phyloP scores from a whole-genome alignment of 441 rosid species.

The Eutrema salsugineum region DNA sequence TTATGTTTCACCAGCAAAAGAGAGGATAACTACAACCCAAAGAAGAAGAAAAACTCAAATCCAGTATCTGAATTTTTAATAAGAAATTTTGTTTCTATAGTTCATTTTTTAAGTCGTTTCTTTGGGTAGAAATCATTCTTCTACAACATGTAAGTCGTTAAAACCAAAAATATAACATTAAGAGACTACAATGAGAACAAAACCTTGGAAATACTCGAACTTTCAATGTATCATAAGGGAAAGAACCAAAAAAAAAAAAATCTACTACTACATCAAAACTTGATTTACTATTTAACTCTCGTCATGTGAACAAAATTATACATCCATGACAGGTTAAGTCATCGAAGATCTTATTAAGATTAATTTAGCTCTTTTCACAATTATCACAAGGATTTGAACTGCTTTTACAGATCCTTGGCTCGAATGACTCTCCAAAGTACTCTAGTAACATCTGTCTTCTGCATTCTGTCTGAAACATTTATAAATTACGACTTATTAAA shows the following conservation, averaged over 20 bases:
- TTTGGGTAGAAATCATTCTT: too few species aligned
- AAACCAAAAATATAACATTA: too few species aligned
- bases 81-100: too few species aligned
- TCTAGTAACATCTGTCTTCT: slow-evolving; percentile 77
- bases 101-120: too few species aligned
- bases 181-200: too few species aligned
- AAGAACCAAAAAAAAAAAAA: not conserved
- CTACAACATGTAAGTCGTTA: too few species aligned
- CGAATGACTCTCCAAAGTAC: slow-evolving; percentile 84
- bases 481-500: not conserved
- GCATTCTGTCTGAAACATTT: slow-evolving; percentile 63
- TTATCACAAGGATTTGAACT: slow-evolving; percentile 84
- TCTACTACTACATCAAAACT: not conserved
- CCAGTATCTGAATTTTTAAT: too few species aligned
- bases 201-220: not conserved
- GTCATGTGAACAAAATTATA: slow-evolving; percentile 1
- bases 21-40: not conserved
- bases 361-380: slow-evolving; percentile 49
- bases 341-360: not conserved
- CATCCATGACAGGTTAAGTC: not conserved
- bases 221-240: not conserved
- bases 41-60: too few species aligned
- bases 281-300: not conserved
- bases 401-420: slow-evolving; percentile 52
- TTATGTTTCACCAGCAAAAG: not conserved